Conservation (phyloP, 225 moss, liverwort and hornwort genomes). For the Physcomitrium patens region DNA sequence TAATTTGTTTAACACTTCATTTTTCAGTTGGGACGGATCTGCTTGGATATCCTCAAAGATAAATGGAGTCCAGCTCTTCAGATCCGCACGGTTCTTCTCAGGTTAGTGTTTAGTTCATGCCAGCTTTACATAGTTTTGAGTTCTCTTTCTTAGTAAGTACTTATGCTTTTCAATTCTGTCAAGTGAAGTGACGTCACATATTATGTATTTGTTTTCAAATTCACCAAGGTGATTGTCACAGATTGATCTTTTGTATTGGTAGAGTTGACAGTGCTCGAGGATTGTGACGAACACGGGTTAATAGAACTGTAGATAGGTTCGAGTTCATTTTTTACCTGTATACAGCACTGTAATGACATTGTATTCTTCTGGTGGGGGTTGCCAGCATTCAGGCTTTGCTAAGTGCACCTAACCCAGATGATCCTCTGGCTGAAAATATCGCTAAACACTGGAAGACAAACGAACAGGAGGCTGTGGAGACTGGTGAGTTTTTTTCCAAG, state of each 20-base stretch:
- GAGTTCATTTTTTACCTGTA: background rate
- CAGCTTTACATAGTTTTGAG: no score
- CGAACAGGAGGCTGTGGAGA: conserved; percentile 75
- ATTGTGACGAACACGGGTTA: background rate
- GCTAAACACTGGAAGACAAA: conserved; percentile 85
- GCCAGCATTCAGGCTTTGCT: conserved; percentile 80
- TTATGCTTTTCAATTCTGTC: no score
- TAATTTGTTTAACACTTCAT: background rate
- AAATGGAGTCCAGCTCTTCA: conserved; percentile 87
- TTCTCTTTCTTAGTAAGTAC: no score
- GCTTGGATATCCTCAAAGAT: conserved; percentile 83
- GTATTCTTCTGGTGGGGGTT: background rate
- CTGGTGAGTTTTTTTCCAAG: conserved; percentile 45
- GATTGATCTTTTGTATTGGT: no score
- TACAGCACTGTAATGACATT: background rate
- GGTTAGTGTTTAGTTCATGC: conserved; percentile 34
- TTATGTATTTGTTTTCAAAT: no score
- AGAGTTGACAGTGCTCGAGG: background rate
- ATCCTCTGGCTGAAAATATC: conserved; percentile 81
- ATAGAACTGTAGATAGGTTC: background rate
- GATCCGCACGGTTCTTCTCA: conserved; percentile 79
- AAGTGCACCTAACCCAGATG: conserved; percentile 84
- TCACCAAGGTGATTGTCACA: no score
- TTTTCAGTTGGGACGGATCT: conserved; percentile 48
- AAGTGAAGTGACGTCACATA: no score